Evolutionary conservation across 352 stramenopile species (phyloP), one percentile per base, ranked within the genome.

Genomic region (Pythium biforme): DNA sequence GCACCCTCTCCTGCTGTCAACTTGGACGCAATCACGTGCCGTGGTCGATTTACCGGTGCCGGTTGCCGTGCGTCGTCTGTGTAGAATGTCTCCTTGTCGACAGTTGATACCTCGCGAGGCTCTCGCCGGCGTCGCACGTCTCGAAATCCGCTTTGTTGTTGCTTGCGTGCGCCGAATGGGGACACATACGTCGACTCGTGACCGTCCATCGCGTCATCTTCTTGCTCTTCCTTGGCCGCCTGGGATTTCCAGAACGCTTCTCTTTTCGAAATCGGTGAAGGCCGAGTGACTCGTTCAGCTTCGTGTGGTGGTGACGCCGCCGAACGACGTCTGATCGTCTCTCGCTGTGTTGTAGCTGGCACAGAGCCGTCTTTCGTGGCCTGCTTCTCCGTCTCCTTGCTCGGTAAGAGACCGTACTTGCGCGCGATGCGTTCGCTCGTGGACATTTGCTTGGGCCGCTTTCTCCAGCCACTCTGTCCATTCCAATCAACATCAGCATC

Each of bases 331-430:
- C 15, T 27, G 22, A 17, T 23, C 23, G 33, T 20, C 17, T 54
- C 34, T 45, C 17, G 27, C 7, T 43, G 9, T 5, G 23, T 47
- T 0, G 26, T 29, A 4, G 37, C 11, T n/a, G 15, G 9, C 8
- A 17, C 37, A 43, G 12, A 19, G 37, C 5, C 14, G 15, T 27
- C 14, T 31, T 33, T 27, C 2, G 9, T 27, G 37, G 29, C 39
- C 37, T 29, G 29, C 43, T 31, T 53, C 50, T 52, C 17, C 4
- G 41, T 71, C 27, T 59, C 50, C 11, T 22, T 43, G 22, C 64
- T 67, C 23, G 65, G 69, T 10, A 81, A 52, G 10, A 89, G 55
- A n/a, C 79, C 76, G 49, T 90, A 89, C 68, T 90, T 89, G 5
- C 61, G 57, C 14, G 81, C 81, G 55, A 90, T 89, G 4, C 69